phyloP scores from a whole-genome alignment of 2,329 filamentous ascomycete species.

The Trichothecium sympodiale region DNA sequence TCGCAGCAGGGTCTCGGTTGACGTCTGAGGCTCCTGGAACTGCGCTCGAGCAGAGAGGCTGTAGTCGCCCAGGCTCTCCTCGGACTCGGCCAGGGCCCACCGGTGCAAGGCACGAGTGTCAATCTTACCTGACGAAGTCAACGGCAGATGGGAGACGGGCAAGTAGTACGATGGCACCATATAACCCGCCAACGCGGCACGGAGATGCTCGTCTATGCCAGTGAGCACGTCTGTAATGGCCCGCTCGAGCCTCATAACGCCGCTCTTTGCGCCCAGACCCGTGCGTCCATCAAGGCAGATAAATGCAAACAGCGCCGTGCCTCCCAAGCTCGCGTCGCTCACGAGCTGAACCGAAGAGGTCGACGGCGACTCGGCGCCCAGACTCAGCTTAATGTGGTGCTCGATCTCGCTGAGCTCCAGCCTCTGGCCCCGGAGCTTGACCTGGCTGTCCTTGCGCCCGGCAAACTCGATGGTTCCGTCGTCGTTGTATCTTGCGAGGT shows the following conservation, averaged over 20 bases:
- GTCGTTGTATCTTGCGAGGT: neutral
- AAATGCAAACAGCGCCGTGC: too few relatives aligned
- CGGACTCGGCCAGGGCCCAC: too few relatives aligned
- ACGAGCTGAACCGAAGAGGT: conserved; percentile 3
- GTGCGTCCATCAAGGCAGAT: too few relatives aligned
- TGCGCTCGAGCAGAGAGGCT: conserved; percentile 1
- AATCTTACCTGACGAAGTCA: neutral
- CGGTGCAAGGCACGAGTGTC: too few relatives aligned
- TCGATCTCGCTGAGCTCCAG: conserved; percentile 3
- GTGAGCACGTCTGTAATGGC: too few relatives aligned
- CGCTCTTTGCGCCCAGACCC: too few relatives aligned
- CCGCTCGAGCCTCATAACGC: too few relatives aligned
- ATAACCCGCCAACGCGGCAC: conserved; percentile 2
- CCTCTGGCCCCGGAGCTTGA: conserved; percentile 1
- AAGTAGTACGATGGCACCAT: conserved; percentile 6
- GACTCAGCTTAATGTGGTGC: neutral
- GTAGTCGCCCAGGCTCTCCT: too few relatives aligned
- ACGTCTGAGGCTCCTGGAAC: conserved; percentile 1
- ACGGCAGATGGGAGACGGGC: neutral
- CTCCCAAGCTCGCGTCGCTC: too few relatives aligned
- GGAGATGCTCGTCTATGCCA: neutral
- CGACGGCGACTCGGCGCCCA: conserved; percentile 1
- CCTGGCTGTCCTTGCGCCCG: conserved; percentile 2
- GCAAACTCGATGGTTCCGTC: neutral
- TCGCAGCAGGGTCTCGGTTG: too few relatives aligned